Base-by-base conservation (phyloP, 164 flowering plant genomes). In the Nelumbo lutea region DNA sequence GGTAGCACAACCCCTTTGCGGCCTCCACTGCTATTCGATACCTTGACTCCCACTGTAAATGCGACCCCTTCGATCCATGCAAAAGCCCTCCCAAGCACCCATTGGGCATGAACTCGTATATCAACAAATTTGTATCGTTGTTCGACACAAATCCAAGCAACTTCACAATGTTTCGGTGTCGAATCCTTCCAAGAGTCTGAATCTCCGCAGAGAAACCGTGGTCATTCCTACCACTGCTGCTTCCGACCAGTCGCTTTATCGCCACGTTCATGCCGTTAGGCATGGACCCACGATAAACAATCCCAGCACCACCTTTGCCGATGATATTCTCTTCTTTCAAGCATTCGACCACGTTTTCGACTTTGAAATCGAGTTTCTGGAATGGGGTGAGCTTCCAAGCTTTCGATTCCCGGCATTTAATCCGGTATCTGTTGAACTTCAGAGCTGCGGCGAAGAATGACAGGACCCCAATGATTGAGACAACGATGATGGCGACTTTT, bases 261-360 rank as follows among this genome's bases (percentile, higher is more conserved):
- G 98, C 98, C 5, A 95, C 84, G 40, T 90, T 90, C 0, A 53
- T 50, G 0, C 91, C 93, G 65, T 79, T 75, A 0, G 89, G 84
- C 96, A 95, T 87, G 62, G 87, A 73, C 2, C 98, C 98, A 5
- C 91, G 86, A 83, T 91, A 95, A 13, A 95, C 99, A 15, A 84
- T 82, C 63, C 99, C 99, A 0, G 96, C 89, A 7, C 99, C 99
- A 1, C 99, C 99, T 82, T 87, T 89, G 1, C 99, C 99, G 1
- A 95, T 89, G 9, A 95, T 80, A 79, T 88, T 90, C 79, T 92
- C 99, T 3, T 95, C 97, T 68, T 82, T 83, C 62, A 95, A 14
- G 76, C 99, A 88, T 55, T 88, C 88, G 0, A 92, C 66, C 2
- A 95, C 97, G 60, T 92, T 94, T 53, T 89, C 91, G 0, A 79